A percentile compares a stretch with the other conserved stretches of the same genome.
Conservation (phyloP, 2,329 filamentous ascomycete species). For the Herpotrichia juniperi region DNA sequence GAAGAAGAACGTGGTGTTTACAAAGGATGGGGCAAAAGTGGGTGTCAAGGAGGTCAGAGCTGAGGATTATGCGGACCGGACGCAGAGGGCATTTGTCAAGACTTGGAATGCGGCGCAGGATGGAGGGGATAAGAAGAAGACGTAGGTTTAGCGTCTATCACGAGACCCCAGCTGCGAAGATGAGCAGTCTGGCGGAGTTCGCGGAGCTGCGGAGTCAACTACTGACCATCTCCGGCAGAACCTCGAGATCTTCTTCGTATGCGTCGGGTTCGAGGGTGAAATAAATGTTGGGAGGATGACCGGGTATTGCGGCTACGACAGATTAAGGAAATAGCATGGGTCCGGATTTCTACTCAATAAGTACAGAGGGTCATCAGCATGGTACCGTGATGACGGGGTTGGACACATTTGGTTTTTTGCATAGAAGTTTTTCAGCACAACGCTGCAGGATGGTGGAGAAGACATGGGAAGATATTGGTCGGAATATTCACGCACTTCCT, state of each 20-base stretch:
- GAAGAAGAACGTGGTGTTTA: constrained; percentile 76
- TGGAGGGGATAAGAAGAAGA: constrained; percentile 4
- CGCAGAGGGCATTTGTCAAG: constrained; percentile 63
- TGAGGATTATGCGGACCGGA: constrained; percentile 75
- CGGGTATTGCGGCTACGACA: background rate
- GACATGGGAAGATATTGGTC: no score
- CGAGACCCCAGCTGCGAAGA: background rate
- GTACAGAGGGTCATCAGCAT: no score
- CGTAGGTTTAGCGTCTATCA: constrained; percentile 2
- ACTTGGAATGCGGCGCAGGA: constrained; percentile 54
- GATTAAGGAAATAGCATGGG: background rate
- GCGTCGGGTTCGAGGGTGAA: constrained; percentile 12
- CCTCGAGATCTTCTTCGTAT: constrained; percentile 15
- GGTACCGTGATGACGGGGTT: background rate
- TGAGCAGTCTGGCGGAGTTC: no score
- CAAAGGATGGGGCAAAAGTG: constrained; percentile 75
- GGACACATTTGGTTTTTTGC: background rate
- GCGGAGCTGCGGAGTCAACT: background rate
- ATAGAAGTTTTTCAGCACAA: no score
- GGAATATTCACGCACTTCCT: no score
- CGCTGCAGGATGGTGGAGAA: no score
- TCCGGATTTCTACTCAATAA: background rate
- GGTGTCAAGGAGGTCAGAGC: constrained; percentile 71
- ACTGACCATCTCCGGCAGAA: background rate
- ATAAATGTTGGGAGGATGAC: background rate